Evolutionary conservation across 2,329 filamentous ascomycete genomes (phyloP).

Genomic region (Colletotrichum sp.): DNA sequence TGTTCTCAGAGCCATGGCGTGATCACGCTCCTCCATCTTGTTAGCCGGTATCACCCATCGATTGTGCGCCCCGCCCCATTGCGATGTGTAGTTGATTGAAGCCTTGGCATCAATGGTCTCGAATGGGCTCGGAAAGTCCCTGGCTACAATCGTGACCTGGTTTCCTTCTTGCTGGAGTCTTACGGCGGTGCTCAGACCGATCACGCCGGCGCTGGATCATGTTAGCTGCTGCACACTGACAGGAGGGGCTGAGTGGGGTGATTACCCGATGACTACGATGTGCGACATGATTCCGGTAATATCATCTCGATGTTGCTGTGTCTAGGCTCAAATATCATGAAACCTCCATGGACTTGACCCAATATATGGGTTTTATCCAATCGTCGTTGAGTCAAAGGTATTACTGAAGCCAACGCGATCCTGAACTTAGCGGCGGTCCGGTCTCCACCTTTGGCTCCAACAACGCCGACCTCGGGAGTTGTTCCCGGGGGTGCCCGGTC

Average conservation of each 20-base stretch:
- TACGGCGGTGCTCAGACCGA: slow-evolving; percentile 55
- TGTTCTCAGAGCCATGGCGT: slow-evolving; percentile 46
- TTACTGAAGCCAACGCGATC: background rate
- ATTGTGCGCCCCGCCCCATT: slow-evolving; percentile 64
- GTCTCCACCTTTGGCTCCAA: background rate
- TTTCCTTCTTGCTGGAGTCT: slow-evolving; percentile 46
- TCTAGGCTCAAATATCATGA: background rate
- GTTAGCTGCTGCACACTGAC: background rate
- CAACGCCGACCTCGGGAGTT: slow-evolving; percentile 7
- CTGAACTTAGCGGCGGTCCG: background rate
- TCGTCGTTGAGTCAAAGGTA: background rate
- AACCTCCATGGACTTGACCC: background rate
- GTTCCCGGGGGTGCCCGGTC: background rate
- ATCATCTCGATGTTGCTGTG: background rate
- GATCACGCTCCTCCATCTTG: slow-evolving; percentile 41
- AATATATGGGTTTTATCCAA: background rate
- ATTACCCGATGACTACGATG: slow-evolving; percentile 19
- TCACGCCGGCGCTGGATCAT: slow-evolving; percentile 53
- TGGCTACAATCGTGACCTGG: slow-evolving; percentile 48
- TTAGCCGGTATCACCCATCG: slow-evolving; percentile 44
- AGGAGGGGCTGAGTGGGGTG: background rate
- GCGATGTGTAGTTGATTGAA: slow-evolving; percentile 59
- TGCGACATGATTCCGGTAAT: background rate
- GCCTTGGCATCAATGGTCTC: slow-evolving; percentile 45
- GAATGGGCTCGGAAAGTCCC: slow-evolving; percentile 51